Conservation (phyloP, 1,284 basidiomycete species). For the Somion occarium region DNA sequence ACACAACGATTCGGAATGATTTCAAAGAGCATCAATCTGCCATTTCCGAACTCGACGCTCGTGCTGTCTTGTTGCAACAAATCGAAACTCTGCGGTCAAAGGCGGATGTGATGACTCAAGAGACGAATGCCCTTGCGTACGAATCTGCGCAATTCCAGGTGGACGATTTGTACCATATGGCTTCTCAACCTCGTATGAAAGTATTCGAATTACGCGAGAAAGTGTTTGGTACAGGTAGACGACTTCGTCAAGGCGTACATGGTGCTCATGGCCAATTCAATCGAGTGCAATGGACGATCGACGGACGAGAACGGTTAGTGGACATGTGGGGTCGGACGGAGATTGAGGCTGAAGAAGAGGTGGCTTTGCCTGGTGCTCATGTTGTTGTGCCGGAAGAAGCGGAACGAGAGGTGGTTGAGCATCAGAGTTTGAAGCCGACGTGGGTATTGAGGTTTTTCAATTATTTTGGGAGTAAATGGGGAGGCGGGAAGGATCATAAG, state of each 20-base stretch:
- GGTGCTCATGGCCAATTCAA: constrained; percentile 56
- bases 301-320: constrained; percentile 55
- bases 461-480: constrained; percentile 54
- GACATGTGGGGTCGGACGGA: constrained; percentile 67
- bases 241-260: constrained; percentile 36
- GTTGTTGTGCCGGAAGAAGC: constrained; percentile 35
- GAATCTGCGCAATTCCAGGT: constrained; percentile 65
- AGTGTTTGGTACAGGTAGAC: constrained; percentile 47
- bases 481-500: constrained; percentile 17
- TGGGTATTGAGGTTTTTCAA: constrained; percentile 73
- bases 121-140: constrained; percentile 64
- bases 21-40: constrained; percentile 46
- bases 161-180: constrained; percentile 61
- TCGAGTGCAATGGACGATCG: constrained; percentile 63
- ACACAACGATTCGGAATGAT: constrained; percentile 48
- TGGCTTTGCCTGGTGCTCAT: constrained; percentile 35
- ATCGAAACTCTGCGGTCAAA: constrained; percentile 46
- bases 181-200: constrained; percentile 54
- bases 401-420: constrained; percentile 48
- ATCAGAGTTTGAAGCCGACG: constrained; percentile 60
- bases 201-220: constrained; percentile 55
- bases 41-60: constrained; percentile 41
- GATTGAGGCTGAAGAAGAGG: constrained; percentile 71
- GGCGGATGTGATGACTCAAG: constrained; percentile 51
- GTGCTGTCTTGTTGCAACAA: constrained; percentile 40